Evolutionary conservation across 2,329 filamentous ascomycete genomes (phyloP), one percentile per base, ranked within the genome.

Genomic region (Cytospora schulzeri): DNA sequence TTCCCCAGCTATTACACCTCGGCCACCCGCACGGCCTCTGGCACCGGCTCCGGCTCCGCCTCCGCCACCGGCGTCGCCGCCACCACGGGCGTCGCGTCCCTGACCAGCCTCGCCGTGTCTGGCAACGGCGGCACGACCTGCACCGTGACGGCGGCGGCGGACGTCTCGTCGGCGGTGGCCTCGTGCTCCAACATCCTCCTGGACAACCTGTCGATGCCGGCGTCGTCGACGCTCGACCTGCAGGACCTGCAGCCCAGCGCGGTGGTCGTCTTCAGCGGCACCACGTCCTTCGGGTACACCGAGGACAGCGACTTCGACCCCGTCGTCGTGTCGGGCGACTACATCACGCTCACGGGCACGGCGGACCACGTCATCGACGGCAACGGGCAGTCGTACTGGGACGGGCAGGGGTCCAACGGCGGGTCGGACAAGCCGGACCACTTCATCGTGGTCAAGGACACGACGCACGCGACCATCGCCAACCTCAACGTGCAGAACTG

Each of bases 361-460:
- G 29, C 64, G 14, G 69, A 68, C 22, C 63, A 67, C 33, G 51
- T 66, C 5, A 66, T 70, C 6, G 65, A 70, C 51, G 67, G 68
- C 41, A 62, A 66, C 56, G 68, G 68, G 3, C 50, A 28, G 29
- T 56, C 57, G 4, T 68, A 67, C 64, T 70, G 75, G 75, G 75
- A 76, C 62, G 73, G 74, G 38, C 31, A 75, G 67, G 76, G 76
- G 55, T 69, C 68, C 67, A 78, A 77, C 61, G 76, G 76, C n/a
- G 77, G 77, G 54, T 72, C 72, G 67, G 73, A 69, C 41, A 77
- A 78, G 74, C 76, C 76, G 48, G 74, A 80, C 75, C 65, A 67
- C 66, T 82, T 85, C 77, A 85, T 86, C 76, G 78, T 76, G 26
- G 82, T 81, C 54, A 77, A 80, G 68, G 73, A 72, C 5, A 70